Conservation (phyloP, 2,329 filamentous ascomycete genomes). For the Calonectria multiphialidica region DNA sequence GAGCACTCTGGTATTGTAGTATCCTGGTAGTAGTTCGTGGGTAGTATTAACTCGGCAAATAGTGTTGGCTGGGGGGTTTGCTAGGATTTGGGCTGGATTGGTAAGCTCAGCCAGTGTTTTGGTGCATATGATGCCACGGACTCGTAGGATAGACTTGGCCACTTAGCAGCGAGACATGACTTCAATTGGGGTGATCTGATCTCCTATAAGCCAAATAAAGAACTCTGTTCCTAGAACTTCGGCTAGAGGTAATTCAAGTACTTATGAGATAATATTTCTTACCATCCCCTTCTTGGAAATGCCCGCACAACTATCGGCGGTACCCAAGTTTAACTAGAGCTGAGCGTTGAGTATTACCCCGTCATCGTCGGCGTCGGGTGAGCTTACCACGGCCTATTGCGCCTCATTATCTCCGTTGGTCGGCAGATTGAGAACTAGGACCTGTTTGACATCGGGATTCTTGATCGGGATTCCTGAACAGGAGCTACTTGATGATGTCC, state of each 20-base stretch:
- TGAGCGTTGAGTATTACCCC: slow-evolving; percentile 1
- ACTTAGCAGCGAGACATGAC: slow-evolving; percentile 52
- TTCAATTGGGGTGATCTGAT: slow-evolving; percentile 62
- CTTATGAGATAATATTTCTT: slow-evolving; percentile 15
- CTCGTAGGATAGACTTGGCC: slow-evolving; percentile 57
- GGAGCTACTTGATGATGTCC: slow-evolving; percentile 14
- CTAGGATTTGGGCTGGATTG: neutral
- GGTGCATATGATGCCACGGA: slow-evolving; percentile 14
- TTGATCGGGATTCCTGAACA: too few relatives aligned
- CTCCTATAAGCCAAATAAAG: slow-evolving; percentile 51
- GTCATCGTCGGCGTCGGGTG: slow-evolving; percentile 2
- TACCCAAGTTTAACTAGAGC: slow-evolving; percentile 10
- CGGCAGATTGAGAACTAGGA: slow-evolving; percentile 10
- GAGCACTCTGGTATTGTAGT: slow-evolving; percentile 11
- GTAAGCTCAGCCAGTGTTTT: slow-evolving; percentile 12
- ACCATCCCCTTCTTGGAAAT: slow-evolving; percentile 14
- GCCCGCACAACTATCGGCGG: slow-evolving; percentile 7
- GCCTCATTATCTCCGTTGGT: slow-evolving; percentile 3
- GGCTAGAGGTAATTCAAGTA: slow-evolving; percentile 12
- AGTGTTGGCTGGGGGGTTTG: neutral
- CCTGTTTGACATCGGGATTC: slow-evolving; percentile 9
- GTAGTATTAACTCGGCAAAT: neutral
- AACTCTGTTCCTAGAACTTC: slow-evolving; percentile 1
- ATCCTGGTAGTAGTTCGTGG: slow-evolving; percentile 7
- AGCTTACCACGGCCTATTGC: slow-evolving; percentile 7